Evolutionary conservation across 2,329 filamentous ascomycete species (phyloP).

Genomic region (Acephala macrosclerotiorum): DNA sequence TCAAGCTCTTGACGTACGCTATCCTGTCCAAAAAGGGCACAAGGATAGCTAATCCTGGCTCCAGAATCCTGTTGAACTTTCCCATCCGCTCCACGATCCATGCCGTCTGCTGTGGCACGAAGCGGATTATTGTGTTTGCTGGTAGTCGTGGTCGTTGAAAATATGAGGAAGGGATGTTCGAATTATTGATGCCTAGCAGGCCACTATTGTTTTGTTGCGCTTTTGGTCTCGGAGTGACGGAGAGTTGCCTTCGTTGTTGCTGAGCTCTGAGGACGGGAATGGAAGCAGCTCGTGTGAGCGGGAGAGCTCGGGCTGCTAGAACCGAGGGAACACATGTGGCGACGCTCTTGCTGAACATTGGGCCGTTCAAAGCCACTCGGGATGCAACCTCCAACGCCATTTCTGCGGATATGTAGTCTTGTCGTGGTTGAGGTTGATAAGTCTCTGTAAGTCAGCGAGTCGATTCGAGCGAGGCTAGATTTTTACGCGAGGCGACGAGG

Average conservation of each 20-base stretch:
- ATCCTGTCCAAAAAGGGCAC: conserved; percentile 94
- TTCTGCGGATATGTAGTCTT: conserved; percentile 13
- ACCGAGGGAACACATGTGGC: conserved; percentile 25
- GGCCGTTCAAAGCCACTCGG: conserved; percentile 34
- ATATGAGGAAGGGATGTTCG: conserved; percentile 71
- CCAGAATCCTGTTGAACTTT: conserved; percentile 91
- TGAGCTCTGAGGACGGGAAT: conserved; percentile 30
- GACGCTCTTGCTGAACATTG: conserved; percentile 33
- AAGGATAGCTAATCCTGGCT: conserved; percentile 89
- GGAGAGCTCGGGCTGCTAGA: conserved; percentile 29
- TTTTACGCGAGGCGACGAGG: conserved; percentile 31
- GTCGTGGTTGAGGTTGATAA: conserved; percentile 11
- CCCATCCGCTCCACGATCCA: conserved; percentile 99
- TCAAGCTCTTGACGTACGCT: conserved; percentile 96
- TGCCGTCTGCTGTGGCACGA: conserved; percentile 98
- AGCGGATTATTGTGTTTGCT: conserved; percentile 93
- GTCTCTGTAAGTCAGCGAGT: conserved; percentile 10
- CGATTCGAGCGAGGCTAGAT: conserved; percentile 29
- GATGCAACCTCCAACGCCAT: conserved; percentile 38
- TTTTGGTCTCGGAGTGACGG: conserved; percentile 32
- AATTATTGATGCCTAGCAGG: conserved; percentile 43
- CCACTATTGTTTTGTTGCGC: conserved; percentile 37
- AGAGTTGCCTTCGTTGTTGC: conserved; percentile 40
- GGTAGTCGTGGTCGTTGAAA: conserved; percentile 80
- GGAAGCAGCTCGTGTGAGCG: conserved; percentile 33